These are phyloP conservation scores for Candida germanica DNA, from an alignment of 805 yeast species.

Conservation along the genomic window DNA sequence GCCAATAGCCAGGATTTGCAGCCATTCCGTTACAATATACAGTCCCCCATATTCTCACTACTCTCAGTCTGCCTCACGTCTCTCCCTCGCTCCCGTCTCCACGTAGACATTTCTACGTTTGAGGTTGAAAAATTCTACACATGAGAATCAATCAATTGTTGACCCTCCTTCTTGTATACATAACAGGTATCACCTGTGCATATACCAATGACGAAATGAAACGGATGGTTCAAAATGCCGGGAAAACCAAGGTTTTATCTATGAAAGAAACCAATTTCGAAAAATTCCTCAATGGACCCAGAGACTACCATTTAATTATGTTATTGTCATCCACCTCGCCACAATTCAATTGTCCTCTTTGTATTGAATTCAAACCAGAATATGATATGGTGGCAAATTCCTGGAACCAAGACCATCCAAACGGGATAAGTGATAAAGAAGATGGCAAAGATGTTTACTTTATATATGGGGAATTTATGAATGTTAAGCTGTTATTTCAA, in stretches of 20 bases:
- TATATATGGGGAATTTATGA: conserved; percentile 69
- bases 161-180: conserved; percentile 1
- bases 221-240: conserved; percentile 14
- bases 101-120: no score
- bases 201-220: conserved; percentile 22
- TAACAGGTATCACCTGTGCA: conserved; percentile 11
- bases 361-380: conserved; percentile 67
- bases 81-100: no score
- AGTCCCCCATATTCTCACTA: no score
- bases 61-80: no score
- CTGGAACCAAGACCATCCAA: conserved; percentile 52
- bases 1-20: no score
- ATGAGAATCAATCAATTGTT: conserved; percentile 6
- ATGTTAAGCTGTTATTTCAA: conserved; percentile 51
- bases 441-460: conserved; percentile 50
- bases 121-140: neutral
- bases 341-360: conserved; percentile 72
- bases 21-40: no score
- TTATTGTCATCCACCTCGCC: conserved; percentile 73
- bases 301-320: conserved; percentile 66
- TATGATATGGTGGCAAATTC: conserved; percentile 60
- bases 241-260: conserved; percentile 17
- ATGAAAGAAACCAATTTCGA: conserved; percentile 63
- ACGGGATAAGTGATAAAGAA: conserved; percentile 23
- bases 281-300: conserved; percentile 53